Percentiles rank a stretch among this genome's conserved stretches.
Evolutionary conservation across 139 green algal genomes (phyloP).

Genomic region (Pseudopediastrum boryanum): DNA sequence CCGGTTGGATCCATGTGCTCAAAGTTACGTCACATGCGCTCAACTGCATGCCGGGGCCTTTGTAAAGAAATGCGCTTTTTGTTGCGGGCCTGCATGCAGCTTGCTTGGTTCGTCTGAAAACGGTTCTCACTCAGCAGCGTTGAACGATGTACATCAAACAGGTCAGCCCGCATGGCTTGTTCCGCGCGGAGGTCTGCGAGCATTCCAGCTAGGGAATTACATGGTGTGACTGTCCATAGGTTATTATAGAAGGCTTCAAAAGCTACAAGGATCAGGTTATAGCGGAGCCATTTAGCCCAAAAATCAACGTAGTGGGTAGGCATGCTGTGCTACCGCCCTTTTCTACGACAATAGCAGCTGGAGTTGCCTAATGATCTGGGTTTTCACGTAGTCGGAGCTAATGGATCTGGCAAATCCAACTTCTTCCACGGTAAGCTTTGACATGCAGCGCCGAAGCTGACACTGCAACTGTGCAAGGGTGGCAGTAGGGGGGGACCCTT

Average conservation of each 20-base stretch:
- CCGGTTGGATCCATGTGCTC: background rate
- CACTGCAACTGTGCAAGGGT: too few species aligned
- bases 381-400: slow-evolving; percentile 90
- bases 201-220: background rate
- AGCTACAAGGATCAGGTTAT: slow-evolving; percentile 96
- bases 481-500: too few species aligned
- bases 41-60: too few species aligned
- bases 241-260: slow-evolving; percentile 98
- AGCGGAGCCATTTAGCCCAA: slow-evolving; percentile 85
- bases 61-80: background rate
- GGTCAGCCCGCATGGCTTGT: slow-evolving; percentile 18
- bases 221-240: slow-evolving; percentile 52
- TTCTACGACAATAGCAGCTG: too few species aligned
- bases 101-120: background rate
- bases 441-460: background rate
- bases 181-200: background rate
- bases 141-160: slow-evolving; percentile 77
- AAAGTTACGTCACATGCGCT: background rate
- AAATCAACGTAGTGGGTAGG: slow-evolving; percentile 93
- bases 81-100: background rate
- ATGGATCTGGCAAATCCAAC: slow-evolving; percentile 99
- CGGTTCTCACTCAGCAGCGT: background rate
- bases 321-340: too few species aligned
- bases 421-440: slow-evolving; percentile 94
- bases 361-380: background rate